phyloP scores from a whole-genome alignment of 768 basidiomycete genomes.

The Tylopilus balloui region DNA sequence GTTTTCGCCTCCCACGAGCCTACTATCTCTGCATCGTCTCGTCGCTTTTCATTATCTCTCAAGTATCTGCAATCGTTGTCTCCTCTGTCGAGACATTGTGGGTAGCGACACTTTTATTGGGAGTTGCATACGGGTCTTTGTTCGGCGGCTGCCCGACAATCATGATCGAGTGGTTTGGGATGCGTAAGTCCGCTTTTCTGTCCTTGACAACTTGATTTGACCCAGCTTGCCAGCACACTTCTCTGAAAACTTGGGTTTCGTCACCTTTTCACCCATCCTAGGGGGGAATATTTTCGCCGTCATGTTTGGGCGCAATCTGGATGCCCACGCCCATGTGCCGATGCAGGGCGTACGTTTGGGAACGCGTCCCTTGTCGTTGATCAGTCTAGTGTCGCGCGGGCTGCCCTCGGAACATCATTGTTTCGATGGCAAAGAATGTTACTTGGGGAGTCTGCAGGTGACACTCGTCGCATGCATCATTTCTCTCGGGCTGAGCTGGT shows the following conservation, averaged over 20 bases:
- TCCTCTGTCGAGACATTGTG: slow-evolving; percentile 62
- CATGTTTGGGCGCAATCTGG: slow-evolving; percentile 75
- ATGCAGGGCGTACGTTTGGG: neutral
- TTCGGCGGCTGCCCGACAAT: no score
- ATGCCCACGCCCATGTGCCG: slow-evolving; percentile 62
- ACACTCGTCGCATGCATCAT: slow-evolving; percentile 34
- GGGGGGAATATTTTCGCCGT: slow-evolving; percentile 81
- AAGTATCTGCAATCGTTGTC: slow-evolving; percentile 52
- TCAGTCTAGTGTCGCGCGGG: slow-evolving; percentile 9
- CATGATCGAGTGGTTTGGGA: no score
- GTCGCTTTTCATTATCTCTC: no score
- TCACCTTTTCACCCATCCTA: slow-evolving; percentile 66
- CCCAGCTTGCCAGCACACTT: slow-evolving; percentile 50
- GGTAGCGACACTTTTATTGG: slow-evolving; percentile 36
- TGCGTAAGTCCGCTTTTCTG: slow-evolving; percentile 48
- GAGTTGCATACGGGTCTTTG: slow-evolving; percentile 62
- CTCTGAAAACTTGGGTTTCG: slow-evolving; percentile 83
- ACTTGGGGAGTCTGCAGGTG: slow-evolving; percentile 53
- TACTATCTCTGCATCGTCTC: slow-evolving; percentile 66
- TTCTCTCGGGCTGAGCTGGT: slow-evolving; percentile 35
- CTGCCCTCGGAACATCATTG: slow-evolving; percentile 42
- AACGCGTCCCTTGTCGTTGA: neutral
- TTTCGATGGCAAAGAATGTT: slow-evolving; percentile 54
- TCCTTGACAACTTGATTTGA: neutral
- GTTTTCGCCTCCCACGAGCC: slow-evolving; percentile 57